phyloP scores from a whole-genome alignment of 2,329 filamentous ascomycete genomes.

The Chalara sp. region DNA sequence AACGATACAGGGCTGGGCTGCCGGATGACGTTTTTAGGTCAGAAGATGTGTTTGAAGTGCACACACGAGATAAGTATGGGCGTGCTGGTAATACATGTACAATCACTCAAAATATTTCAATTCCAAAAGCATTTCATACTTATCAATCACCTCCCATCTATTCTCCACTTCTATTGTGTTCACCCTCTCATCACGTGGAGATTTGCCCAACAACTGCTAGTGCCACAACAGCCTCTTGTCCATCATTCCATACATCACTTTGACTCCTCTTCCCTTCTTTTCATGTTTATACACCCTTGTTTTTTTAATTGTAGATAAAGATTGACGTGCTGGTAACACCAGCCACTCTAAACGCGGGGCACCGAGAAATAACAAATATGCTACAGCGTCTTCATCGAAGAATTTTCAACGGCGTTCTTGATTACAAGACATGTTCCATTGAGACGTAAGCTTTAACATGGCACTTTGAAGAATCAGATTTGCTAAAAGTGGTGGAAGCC shows the following conservation, averaged over 20 bases:
- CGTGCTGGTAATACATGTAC: neutral
- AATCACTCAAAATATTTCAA: neutral
- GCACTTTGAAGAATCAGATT: too few species aligned
- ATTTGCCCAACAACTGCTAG: too few species aligned
- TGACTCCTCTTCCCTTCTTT: slow-evolving; percentile 1
- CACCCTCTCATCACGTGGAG: too few species aligned
- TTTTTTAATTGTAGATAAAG: slow-evolving; percentile 34
- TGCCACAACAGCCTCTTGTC: neutral
- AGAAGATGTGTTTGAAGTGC: neutral
- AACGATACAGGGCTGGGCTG: neutral
- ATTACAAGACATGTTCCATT: neutral
- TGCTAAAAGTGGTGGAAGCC: too few species aligned
- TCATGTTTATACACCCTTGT: slow-evolving; percentile 29
- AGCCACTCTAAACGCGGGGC: slow-evolving; percentile 52
- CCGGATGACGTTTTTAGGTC: neutral
- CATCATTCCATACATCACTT: neutral
- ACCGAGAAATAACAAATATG: slow-evolving; percentile 32
- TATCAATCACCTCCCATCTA: too few species aligned
- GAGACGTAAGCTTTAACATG: neutral
- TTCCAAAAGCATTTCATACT: neutral
- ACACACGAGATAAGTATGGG: neutral
- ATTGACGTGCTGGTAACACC: slow-evolving; percentile 19
- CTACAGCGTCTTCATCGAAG: slow-evolving; percentile 27
- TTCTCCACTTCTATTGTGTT: too few species aligned
- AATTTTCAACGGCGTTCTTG: slow-evolving; percentile 29